Evolutionary conservation across 2,329 filamentous ascomycete genomes (phyloP).

Genomic region (Clarireedia sp.): DNA sequence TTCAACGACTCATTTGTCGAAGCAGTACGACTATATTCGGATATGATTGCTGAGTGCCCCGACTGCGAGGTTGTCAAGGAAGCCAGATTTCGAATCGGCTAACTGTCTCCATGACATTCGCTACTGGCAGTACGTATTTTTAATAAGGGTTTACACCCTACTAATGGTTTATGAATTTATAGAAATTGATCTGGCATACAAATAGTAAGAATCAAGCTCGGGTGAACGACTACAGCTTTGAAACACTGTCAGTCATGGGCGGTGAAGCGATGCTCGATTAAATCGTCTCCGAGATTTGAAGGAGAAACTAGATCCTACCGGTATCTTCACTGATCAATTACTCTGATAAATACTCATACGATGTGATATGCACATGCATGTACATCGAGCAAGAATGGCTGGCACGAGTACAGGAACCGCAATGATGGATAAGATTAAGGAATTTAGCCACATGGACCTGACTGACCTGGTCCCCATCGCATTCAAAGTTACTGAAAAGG

Average conservation of each 20-base stretch:
- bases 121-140: conserved; percentile 6
- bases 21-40: conserved; percentile 4
- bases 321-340: background rate
- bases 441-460: too few species aligned
- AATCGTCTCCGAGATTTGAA: background rate
- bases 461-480: too few species aligned
- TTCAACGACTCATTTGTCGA: conserved; percentile 9
- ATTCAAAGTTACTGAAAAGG: too few species aligned
- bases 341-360: background rate
- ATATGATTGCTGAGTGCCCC: conserved; percentile 5
- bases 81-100: conserved; percentile 5
- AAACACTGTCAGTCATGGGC: background rate
- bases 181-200: conserved; percentile 7
- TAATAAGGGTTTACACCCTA: background rate
- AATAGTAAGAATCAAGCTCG: background rate
- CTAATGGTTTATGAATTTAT: background rate
- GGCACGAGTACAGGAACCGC: too few species aligned
- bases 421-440: too few species aligned
- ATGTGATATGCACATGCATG: too few species aligned
- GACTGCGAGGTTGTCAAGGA: conserved; percentile 1
- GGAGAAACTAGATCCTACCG: background rate
- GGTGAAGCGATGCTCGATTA: background rate
- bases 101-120: conserved; percentile 5
- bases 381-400: too few species aligned
- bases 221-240: background rate